Evolutionary conservation across 140 eudicot species (phyloP).

Genomic region (Cichorium intybus): DNA sequence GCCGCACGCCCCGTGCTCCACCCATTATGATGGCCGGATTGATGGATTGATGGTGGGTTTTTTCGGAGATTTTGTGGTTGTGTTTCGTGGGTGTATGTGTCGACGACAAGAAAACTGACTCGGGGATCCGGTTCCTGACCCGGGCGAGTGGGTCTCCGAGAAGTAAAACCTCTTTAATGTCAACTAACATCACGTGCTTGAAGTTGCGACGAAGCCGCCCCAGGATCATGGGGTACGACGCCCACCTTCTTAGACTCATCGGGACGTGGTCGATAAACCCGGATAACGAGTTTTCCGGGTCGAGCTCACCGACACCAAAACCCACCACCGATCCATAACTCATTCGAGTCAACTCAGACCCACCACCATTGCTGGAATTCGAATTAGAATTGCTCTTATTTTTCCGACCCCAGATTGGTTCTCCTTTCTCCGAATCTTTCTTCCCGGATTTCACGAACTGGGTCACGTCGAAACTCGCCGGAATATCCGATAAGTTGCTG

Average conservation of each 20-base stretch:
- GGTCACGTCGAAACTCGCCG: slow-evolving; percentile 43
- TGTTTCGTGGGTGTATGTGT: slow-evolving; percentile 25
- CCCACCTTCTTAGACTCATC: slow-evolving; percentile 73
- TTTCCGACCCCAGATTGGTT: slow-evolving; percentile 73
- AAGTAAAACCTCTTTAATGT: slow-evolving; percentile 52
- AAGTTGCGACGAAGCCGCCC: slow-evolving; percentile 70
- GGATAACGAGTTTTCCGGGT: slow-evolving; percentile 80
- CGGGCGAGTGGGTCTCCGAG: slow-evolving; percentile 70
- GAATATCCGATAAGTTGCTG: background rate
- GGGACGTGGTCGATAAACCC: slow-evolving; percentile 81
- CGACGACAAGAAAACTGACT: slow-evolving; percentile 44
- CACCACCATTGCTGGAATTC: slow-evolving; percentile 15
- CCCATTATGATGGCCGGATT: slow-evolving; percentile 52
- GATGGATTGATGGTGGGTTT: slow-evolving; percentile 21
- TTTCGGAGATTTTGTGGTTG: slow-evolving; percentile 33
- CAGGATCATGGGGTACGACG: slow-evolving; percentile 73
- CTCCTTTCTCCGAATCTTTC: slow-evolving; percentile 39
- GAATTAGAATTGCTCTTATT: slow-evolving; percentile 20
- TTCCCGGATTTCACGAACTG: slow-evolving; percentile 48
- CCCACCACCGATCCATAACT: slow-evolving; percentile 81
- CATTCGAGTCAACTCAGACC: slow-evolving; percentile 47
- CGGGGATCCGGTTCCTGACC: slow-evolving; percentile 54
- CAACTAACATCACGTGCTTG: slow-evolving; percentile 66
- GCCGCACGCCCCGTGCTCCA: slow-evolving; percentile 72
- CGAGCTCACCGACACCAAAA: slow-evolving; percentile 75